Evolutionary conservation across 257 asterid genomes (phyloP).

Genomic region (Ehretia macrophylla): DNA sequence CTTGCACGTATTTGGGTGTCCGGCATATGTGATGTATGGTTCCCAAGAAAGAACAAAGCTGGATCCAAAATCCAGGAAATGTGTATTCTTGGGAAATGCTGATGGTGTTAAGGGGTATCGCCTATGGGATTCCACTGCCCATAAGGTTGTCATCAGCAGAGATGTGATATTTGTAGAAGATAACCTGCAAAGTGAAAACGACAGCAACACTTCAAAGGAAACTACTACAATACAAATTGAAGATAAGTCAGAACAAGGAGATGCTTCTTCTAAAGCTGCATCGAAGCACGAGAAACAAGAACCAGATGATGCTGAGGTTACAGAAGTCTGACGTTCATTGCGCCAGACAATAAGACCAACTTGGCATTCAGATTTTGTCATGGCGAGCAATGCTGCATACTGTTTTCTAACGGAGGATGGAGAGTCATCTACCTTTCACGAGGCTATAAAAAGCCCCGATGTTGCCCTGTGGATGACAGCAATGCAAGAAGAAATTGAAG

Average conservation of each 20-base stretch:
- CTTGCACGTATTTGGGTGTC: constrained; percentile 11
- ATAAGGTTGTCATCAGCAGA: constrained; percentile 9
- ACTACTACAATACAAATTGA: background rate
- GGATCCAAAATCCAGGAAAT: constrained; percentile 2
- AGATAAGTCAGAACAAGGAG: background rate
- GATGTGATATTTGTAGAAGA: constrained; percentile 5
- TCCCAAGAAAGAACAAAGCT: background rate
- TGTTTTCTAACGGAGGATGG: constrained; percentile 15
- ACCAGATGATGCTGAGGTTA: background rate
- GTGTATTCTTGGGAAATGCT: background rate
- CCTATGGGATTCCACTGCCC: background rate
- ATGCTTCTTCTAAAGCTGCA: constrained; percentile 4
- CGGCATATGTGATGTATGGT: background rate
- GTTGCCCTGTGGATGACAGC: constrained; percentile 10
- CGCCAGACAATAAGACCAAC: constrained; percentile 1
- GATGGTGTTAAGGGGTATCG: background rate
- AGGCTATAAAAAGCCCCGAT: constrained; percentile 3
- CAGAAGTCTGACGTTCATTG: constrained; percentile 1
- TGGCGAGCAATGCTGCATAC: constrained; percentile 14
- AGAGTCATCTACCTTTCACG: constrained; percentile 11
- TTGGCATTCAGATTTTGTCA: constrained; percentile 11
- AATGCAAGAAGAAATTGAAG: constrained; percentile 16
- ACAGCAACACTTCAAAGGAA: background rate
- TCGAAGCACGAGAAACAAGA: constrained; percentile 4
- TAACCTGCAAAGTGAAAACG: constrained; percentile 1